phyloP scores from a whole-genome alignment of 768 basidiomycete genomes.

The Amanita brunnescens region DNA sequence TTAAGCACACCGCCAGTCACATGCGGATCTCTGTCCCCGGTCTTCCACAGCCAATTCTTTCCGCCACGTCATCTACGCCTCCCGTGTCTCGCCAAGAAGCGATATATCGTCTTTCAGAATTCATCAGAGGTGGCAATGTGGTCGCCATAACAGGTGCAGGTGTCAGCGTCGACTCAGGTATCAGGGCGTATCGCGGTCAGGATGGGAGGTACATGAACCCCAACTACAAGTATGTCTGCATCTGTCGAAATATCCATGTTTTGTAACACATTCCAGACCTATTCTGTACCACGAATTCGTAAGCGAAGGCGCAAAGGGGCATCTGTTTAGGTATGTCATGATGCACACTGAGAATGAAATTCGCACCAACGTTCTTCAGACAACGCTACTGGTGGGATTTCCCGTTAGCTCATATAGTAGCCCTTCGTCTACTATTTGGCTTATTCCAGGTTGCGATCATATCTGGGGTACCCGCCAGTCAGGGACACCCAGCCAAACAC shows the following conservation, averaged over 20 bases:
- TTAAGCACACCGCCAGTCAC: constrained; percentile 28
- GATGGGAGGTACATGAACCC: constrained; percentile 87
- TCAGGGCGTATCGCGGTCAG: constrained; percentile 84
- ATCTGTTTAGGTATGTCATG: constrained; percentile 53
- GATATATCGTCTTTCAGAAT: constrained; percentile 50
- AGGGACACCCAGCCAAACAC: constrained; percentile 80
- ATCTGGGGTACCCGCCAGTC: constrained; percentile 81
- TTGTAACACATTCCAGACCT: constrained; percentile 30
- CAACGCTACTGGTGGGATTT: constrained; percentile 68
- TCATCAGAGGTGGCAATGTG: constrained; percentile 63
- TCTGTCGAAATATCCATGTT: neutral
- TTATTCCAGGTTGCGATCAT: constrained; percentile 55
- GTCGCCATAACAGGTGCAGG: constrained; percentile 84
- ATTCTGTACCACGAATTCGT: constrained; percentile 80
- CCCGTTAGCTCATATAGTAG: constrained; percentile 7
- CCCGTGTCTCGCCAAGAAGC: constrained; percentile 42
- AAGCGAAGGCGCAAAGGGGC: constrained; percentile 61
- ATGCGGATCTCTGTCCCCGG: constrained; percentile 79
- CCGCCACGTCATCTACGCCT: constrained; percentile 28
- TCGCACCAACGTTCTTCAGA: constrained; percentile 26
- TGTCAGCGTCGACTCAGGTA: constrained; percentile 92
- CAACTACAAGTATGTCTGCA: constrained; percentile 61
- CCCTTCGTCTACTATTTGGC: neutral
- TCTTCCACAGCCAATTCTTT: constrained; percentile 53
- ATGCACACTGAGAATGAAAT: constrained; percentile 1